A percentile compares a stretch with the other conserved stretches of the same genome.
Conservation (phyloP, 2,329 filamentous ascomycete species). For the Tolypocladium tropicale region DNA sequence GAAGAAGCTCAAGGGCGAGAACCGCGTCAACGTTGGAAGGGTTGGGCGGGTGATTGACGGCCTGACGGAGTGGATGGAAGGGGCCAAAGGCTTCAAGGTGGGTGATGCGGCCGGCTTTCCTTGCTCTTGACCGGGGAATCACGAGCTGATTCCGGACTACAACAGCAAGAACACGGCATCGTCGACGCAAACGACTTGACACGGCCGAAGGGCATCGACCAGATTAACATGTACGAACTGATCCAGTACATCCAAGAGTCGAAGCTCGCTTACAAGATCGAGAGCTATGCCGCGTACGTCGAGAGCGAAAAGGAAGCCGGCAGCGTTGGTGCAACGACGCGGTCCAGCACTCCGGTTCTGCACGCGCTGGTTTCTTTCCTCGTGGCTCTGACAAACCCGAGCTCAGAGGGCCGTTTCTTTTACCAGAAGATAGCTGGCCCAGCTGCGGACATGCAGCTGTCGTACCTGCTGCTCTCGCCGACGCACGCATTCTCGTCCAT, state of each 20-base stretch:
- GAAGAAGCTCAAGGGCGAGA: constrained; percentile 80
- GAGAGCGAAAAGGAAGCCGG: constrained; percentile 33
- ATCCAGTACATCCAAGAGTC: constrained; percentile 83
- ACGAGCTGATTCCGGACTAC: no score
- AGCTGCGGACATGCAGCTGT: constrained; percentile 48
- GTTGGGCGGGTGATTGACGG: constrained; percentile 76
- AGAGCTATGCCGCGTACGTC: constrained; percentile 66
- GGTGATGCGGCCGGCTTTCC: background rate
- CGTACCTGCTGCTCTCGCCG: constrained; percentile 83
- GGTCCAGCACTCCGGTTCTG: constrained; percentile 35
- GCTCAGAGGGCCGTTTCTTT: constrained; percentile 57
- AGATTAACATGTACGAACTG: constrained; percentile 88
- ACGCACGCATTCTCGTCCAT: constrained; percentile 86
- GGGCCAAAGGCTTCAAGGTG: constrained; percentile 35
- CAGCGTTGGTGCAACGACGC: constrained; percentile 8
- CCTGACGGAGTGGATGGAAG: constrained; percentile 57
- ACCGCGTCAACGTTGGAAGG: constrained; percentile 84
- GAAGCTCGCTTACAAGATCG: constrained; percentile 87
- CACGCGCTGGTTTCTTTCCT: constrained; percentile 55
- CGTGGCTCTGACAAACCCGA: constrained; percentile 75
- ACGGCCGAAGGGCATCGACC: constrained; percentile 77
- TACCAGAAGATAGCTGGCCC: constrained; percentile 36
- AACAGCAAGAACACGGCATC: constrained; percentile 46
- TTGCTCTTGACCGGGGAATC: no score
- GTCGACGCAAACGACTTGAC: constrained; percentile 65